Percentiles rank a stretch among this genome's conserved stretches.
Evolutionary conservation across 1,284 basidiomycete genomes (phyloP).

Genomic region (Malassezia globosa): DNA sequence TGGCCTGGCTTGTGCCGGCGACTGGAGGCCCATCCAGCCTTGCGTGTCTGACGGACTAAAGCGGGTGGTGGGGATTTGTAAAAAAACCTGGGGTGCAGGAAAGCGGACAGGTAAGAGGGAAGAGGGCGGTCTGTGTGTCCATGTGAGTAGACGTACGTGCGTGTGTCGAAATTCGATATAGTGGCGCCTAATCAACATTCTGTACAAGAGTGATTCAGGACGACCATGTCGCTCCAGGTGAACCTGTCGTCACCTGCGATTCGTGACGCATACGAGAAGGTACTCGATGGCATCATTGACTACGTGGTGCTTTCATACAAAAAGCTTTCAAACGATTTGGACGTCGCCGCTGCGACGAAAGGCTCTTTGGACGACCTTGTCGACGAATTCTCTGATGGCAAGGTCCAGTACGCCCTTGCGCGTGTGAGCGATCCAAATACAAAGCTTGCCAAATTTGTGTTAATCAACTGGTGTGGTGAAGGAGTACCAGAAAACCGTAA

Average conservation of each 20-base stretch:
- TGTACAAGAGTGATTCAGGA: no score
- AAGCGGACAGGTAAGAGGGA: no score
- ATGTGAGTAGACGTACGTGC: no score
- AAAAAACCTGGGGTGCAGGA: no score
- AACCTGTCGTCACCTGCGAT: constrained; percentile 63
- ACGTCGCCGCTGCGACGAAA: constrained; percentile 61
- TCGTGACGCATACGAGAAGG: constrained; percentile 45
- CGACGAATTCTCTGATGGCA: constrained; percentile 87
- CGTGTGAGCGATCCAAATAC: constrained; percentile 81
- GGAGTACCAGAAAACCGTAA: constrained; percentile 86
- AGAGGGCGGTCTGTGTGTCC: no score
- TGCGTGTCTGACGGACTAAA: no score
- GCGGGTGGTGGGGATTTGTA: no score
- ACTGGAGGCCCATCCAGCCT: no score
- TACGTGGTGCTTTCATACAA: constrained; percentile 81
- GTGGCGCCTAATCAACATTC: no score
- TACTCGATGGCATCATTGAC: constrained; percentile 55
- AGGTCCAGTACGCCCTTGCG: constrained; percentile 87
- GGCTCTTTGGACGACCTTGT: constrained; percentile 73
- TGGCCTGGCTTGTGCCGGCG: no score
- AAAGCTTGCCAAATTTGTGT: constrained; percentile 79
- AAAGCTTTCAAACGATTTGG: constrained; percentile 74
- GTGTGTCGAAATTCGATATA: background rate
- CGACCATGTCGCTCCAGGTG: constrained; percentile 48
- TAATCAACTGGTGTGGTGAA: constrained; percentile 68